These are phyloP conservation scores for Sclerotinia glacialis DNA, from an alignment of 2,329 filamentous ascomycete genomes.

Conservation along the genomic window DNA sequence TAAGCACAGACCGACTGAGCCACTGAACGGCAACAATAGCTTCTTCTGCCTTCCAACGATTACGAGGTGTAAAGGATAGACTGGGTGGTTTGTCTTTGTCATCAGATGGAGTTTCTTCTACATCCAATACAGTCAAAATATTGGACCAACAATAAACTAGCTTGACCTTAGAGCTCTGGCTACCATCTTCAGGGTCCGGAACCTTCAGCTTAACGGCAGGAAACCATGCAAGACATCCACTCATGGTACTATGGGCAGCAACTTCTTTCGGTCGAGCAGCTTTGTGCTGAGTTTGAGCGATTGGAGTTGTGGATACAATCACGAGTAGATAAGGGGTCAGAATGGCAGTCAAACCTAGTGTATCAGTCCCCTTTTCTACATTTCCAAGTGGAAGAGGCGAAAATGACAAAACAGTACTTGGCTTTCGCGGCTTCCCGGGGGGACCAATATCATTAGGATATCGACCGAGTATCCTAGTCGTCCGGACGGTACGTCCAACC, in stretches of 20 bases:
- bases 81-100: slow-evolving; percentile 75
- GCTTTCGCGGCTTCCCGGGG: slow-evolving; percentile 69
- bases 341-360: slow-evolving; percentile 88
- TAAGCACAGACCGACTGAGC: slow-evolving; percentile 89
- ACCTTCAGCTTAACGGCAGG: slow-evolving; percentile 89
- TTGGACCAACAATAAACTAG: slow-evolving; percentile 99
- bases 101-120: slow-evolving; percentile 67
- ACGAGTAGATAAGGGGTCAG: slow-evolving; percentile 93
- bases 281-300: slow-evolving; percentile 96
- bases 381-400: slow-evolving; percentile 90
- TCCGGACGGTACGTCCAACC: slow-evolving; percentile 81
- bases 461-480: slow-evolving; percentile 82
- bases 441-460: slow-evolving; percentile 70
- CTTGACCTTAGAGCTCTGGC: slow-evolving; percentile 75
- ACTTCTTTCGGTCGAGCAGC: slow-evolving; percentile 87
- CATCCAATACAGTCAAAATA: slow-evolving; percentile 87
- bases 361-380: slow-evolving; percentile 81
- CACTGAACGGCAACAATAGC: slow-evolving; percentile 95
- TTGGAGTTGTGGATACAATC: slow-evolving; percentile 92
- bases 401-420: slow-evolving; percentile 92
- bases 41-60: slow-evolving; percentile 90
- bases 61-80: slow-evolving; percentile 77
- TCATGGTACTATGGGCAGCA: slow-evolving; percentile 84
- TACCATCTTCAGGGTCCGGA: slow-evolving; percentile 62
- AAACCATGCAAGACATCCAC: slow-evolving; percentile 94